Evolutionary conservation across 768 basidiomycete genomes (phyloP), one percentile per base, ranked within the genome.

Genomic region (Cubamyces lactineus): DNA sequence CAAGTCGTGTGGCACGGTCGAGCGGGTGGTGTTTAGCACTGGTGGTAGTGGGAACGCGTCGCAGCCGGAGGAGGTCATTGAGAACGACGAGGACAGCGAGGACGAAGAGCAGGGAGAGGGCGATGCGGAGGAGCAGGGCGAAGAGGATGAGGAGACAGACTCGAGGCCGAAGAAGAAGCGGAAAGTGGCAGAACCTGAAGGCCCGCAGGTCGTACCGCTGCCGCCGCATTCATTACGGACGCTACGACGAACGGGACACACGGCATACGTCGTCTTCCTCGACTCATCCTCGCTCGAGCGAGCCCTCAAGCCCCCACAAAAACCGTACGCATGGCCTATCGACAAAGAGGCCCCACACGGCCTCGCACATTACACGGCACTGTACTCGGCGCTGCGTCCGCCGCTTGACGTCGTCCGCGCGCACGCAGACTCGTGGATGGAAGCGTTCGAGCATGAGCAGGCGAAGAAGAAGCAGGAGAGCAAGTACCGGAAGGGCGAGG

Each of bases 401-500:
- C 83, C 91, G 5, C 80, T 96, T 6, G 86, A 88, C 61, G 71
- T 78, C 30, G 84, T 96, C 45, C 87, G 85, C 56, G 82, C 79
- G n/a, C 92, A 92, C 65, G 92, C 92, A 0, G 92, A 96, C 71
- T 84, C 86, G 3, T 84, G 83, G 26, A 87, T 96, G 73, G 86
- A 82, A 34, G 77, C 85, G 24, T 94, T 86, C 78, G 95, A 96
- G 69, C 86, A 86, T 71, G 82, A 88, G 60, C 76, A 83, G 42
- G 83, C 84, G 28, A 85, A 84, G 73, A 76, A 76, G 64, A 86
- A 80, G 71, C 84, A 83, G 65, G 81, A 82, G 70, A 84, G 85
- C 23, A 80, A 84, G 70, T 92, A 90, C 70, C 82, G 78, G 66
- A 92, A 92, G 71, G 92, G 92, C 21, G 93, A 94, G 69, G 93